Conservation (phyloP, 139 green algal species). For the Chlamydomonas sp. region DNA sequence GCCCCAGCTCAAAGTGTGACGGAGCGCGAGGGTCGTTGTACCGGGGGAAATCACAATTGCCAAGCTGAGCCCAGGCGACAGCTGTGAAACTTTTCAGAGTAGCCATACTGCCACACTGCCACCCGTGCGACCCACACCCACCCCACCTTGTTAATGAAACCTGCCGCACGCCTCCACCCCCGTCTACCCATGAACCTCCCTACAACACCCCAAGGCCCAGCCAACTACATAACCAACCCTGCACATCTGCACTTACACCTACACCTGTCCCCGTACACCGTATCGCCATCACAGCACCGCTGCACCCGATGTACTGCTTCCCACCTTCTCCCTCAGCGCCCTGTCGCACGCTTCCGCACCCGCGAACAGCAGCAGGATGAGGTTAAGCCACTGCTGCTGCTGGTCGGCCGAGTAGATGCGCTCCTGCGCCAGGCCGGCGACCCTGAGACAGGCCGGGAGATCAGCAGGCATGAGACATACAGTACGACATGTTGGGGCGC, state of each 20-base stretch:
- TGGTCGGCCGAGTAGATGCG: slow-evolving; percentile 45
- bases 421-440: slow-evolving; percentile 44
- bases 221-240: no score
- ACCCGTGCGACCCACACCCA: no score
- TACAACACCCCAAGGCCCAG: no score
- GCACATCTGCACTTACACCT: not conserved
- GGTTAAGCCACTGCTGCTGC: slow-evolving; percentile 43
- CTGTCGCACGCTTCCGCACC: slow-evolving; percentile 47
- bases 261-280: not conserved
- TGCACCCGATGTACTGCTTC: not conserved
- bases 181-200: no score
- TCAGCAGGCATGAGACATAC: not conserved
- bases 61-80: no score
- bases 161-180: no score
- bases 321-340: slow-evolving; percentile 45
- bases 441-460: slow-evolving; percentile 13
- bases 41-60: no score
- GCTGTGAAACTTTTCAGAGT: no score
- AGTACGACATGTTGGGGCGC: not conserved
- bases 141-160: no score
- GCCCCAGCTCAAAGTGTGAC: no score
- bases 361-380: slow-evolving; percentile 46
- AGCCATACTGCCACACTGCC: no score
- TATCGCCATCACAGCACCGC: not conserved
- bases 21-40: no score